Conservation (phyloP, 2,329 filamentous ascomycete species). For the Colletotrichum tropicicola region DNA sequence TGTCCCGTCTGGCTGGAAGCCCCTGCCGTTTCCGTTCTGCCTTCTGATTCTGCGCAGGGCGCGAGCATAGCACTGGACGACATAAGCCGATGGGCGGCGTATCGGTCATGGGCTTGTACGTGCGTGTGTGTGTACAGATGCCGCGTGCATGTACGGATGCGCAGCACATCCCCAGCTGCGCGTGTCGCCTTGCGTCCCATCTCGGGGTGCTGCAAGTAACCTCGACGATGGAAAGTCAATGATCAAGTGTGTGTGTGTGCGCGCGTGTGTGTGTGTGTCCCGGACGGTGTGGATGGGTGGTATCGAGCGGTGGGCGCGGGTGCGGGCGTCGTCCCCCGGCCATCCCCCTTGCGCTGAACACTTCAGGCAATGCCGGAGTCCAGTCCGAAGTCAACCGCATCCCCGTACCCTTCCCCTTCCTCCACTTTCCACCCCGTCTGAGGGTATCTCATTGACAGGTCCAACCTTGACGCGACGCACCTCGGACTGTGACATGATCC, state of each 20-base stretch:
- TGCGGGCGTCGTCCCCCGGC: background rate
- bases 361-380: conserved; percentile 32
- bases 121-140: too few species aligned
- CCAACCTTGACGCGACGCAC: conserved; percentile 18
- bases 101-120: too few species aligned
- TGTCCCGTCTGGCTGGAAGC: background rate
- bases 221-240: background rate
- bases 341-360: conserved; percentile 7
- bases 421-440: conserved; percentile 28
- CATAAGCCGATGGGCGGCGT: too few species aligned
- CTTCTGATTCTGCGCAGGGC: background rate
- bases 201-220: background rate
- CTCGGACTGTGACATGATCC: conserved; percentile 26
- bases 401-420: conserved; percentile 31
- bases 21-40: background rate
- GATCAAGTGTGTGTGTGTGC: background rate
- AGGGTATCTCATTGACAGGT: conserved; percentile 24
- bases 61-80: background rate
- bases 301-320: too few species aligned
- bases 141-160: too few species aligned
- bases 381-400: conserved; percentile 35
- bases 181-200: background rate
- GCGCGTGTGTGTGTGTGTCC: background rate
- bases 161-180: background rate
- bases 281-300: background rate